These are phyloP conservation scores for Boletus austroedulis DNA, from an alignment of 1,284 basidiomycete genomes.

Conservation along the genomic window DNA sequence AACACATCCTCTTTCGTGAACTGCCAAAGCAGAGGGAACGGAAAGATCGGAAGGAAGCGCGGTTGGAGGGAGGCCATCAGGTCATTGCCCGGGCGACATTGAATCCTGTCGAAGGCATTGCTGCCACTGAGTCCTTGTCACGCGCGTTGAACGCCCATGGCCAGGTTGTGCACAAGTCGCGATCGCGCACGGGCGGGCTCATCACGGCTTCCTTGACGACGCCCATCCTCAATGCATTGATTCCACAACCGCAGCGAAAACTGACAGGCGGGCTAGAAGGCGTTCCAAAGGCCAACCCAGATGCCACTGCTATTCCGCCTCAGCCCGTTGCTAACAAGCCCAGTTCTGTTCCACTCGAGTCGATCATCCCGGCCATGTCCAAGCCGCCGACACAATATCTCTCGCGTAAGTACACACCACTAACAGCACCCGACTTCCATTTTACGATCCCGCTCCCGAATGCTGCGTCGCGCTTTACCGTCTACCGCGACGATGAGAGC, in stretches of 20 bases:
- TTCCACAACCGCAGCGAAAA: constrained; percentile 51
- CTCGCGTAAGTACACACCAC: constrained; percentile 65
- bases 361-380: constrained; percentile 81
- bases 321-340: constrained; percentile 37
- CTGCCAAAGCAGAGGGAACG: constrained; percentile 43
- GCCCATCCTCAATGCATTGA: constrained; percentile 58
- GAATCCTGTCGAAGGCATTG: constrained; percentile 39
- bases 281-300: constrained; percentile 18
- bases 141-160: constrained; percentile 41
- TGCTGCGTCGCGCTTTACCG: constrained; percentile 53
- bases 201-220: constrained; percentile 44
- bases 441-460: constrained; percentile 62
- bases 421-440: constrained; percentile 66
- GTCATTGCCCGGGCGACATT: constrained; percentile 42
- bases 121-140: constrained; percentile 46
- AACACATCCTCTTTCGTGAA: constrained; percentile 56
- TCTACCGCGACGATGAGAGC: constrained; percentile 51
- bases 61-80: constrained; percentile 30
- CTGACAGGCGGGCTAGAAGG: constrained; percentile 32
- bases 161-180: constrained; percentile 39
- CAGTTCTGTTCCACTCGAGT: constrained; percentile 81
- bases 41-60: constrained; percentile 37
- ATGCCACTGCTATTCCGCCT: constrained; percentile 11
- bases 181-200: constrained; percentile 33
- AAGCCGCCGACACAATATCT: constrained; percentile 86